These are phyloP conservation scores for Wickerhamomyces silvicola DNA, from an alignment of 805 yeast genomes.

Conservation along the genomic window DNA sequence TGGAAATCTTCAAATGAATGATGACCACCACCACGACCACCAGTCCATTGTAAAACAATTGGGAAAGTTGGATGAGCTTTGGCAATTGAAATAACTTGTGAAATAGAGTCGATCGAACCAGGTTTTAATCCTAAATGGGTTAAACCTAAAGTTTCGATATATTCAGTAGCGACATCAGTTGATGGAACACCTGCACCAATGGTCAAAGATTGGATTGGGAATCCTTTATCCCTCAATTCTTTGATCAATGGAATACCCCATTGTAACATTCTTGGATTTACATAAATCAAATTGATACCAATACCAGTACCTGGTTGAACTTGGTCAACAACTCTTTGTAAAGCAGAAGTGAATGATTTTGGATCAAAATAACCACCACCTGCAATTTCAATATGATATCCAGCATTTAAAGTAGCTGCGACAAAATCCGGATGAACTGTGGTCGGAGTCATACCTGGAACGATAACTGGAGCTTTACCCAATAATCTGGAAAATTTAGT, in stretches of 20 bases:
- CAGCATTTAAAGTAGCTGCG: slow-evolving; percentile 90
- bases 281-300: slow-evolving; percentile 89
- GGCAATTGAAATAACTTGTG: slow-evolving; percentile 83
- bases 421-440: slow-evolving; percentile 94
- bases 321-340: slow-evolving; percentile 61
- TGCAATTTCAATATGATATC: slow-evolving; percentile 95
- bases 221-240: slow-evolving; percentile 82
- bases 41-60: slow-evolving; percentile 97
- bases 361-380: slow-evolving; percentile 97
- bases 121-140: slow-evolving; percentile 96
- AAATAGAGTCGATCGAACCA: slow-evolving; percentile 91
- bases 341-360: slow-evolving; percentile 62
- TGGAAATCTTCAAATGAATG: slow-evolving; percentile 99
- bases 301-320: slow-evolving; percentile 85
- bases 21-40: slow-evolving; percentile 99
- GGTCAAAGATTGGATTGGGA: slow-evolving; percentile 92
- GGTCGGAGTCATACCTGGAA: slow-evolving; percentile 99
- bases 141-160: slow-evolving; percentile 85
- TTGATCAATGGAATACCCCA: slow-evolving; percentile 98
- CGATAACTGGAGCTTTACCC: slow-evolving; percentile 94
- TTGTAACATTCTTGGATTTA: slow-evolving; percentile 94
- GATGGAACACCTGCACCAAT: slow-evolving; percentile 99
- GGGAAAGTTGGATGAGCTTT: slow-evolving; percentile 96
- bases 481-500: slow-evolving; percentile 89
- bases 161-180: slow-evolving; percentile 93